phyloP scores from a whole-genome alignment of 306 rosid species.

The Abrus pulchellus region DNA sequence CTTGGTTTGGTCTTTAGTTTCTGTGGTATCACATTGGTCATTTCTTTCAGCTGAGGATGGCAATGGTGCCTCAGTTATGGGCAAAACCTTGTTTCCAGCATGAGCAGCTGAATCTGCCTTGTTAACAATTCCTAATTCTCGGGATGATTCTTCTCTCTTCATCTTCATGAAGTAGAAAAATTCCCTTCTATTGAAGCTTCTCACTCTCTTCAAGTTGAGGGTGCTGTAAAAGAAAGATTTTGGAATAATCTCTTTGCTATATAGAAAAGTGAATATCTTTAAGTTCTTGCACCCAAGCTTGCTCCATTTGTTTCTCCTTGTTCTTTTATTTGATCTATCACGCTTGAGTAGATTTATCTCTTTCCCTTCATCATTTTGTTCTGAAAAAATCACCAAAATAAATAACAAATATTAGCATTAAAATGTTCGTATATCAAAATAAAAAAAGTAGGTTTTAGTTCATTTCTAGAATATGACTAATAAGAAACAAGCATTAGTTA shows the following conservation, averaged over 20 bases:
- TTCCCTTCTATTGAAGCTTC: constrained; percentile 42
- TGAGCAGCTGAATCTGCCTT: constrained; percentile 60
- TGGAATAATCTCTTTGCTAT: constrained; percentile 62
- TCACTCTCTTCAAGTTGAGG: constrained; percentile 54
- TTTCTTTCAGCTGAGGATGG: constrained; percentile 49
- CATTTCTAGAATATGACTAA: neutral
- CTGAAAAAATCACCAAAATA: constrained; percentile 51
- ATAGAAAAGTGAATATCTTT: constrained; percentile 54
- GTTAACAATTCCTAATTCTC: constrained; percentile 54
- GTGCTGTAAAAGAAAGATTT: constrained; percentile 65
- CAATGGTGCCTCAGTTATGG: constrained; percentile 66
- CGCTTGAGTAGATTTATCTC: constrained; percentile 48
- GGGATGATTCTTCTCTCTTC: constrained; percentile 68
- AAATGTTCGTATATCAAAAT: constrained; percentile 10
- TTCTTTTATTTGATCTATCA: constrained; percentile 47
- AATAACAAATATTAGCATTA: neutral
- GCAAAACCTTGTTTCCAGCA: constrained; percentile 78
- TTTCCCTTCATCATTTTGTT: constrained; percentile 52
- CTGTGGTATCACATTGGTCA: constrained; percentile 49
- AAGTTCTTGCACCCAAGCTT: constrained; percentile 56
- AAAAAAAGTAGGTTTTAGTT: neutral
- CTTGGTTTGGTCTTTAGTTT: constrained; percentile 55
- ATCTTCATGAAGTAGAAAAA: constrained; percentile 60
- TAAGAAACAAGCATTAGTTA: neutral
- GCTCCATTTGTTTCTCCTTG: constrained; percentile 47